Evolutionary conservation across 75 land plant species (phyloP).

Genomic region (Pinus albicaulis): DNA sequence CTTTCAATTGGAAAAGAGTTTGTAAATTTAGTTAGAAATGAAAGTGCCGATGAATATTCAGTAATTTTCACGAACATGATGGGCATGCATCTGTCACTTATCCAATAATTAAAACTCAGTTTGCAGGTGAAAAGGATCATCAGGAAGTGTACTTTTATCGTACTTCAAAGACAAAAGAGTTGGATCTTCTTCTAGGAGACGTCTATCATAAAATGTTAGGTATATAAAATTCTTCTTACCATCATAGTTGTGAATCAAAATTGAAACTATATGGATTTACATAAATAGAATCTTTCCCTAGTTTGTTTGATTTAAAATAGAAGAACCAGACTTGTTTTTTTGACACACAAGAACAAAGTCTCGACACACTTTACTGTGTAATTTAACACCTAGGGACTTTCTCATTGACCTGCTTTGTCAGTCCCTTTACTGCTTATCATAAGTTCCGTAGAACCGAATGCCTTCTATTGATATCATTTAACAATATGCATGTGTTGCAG

Average conservation of each 20-base stretch:
- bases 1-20: neutral
- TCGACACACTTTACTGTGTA: neutral
- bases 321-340: neutral
- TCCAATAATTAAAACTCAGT: constrained; percentile 29
- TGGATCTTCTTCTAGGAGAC: constrained; percentile 88
- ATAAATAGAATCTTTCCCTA: neutral
- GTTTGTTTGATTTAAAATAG: neutral
- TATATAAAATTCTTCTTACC: constrained; percentile 12
- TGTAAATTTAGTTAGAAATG: neutral
- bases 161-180: constrained; percentile 80
- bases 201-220: constrained; percentile 93
- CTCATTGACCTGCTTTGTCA: neutral
- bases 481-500: neutral
- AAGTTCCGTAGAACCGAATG: too few relatives aligned
- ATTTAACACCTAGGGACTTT: neutral
- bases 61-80: neutral
- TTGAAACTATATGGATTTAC: neutral
- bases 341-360: neutral
- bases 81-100: neutral
- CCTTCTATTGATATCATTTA: too few relatives aligned
- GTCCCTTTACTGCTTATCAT: neutral
- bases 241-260: neutral
- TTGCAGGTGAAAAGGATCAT: constrained; percentile 53
- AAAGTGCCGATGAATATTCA: neutral
- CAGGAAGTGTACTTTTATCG: constrained; percentile 73